phyloP scores from a whole-genome alignment of 805 yeast species.

The Lipomyces lipofer region DNA sequence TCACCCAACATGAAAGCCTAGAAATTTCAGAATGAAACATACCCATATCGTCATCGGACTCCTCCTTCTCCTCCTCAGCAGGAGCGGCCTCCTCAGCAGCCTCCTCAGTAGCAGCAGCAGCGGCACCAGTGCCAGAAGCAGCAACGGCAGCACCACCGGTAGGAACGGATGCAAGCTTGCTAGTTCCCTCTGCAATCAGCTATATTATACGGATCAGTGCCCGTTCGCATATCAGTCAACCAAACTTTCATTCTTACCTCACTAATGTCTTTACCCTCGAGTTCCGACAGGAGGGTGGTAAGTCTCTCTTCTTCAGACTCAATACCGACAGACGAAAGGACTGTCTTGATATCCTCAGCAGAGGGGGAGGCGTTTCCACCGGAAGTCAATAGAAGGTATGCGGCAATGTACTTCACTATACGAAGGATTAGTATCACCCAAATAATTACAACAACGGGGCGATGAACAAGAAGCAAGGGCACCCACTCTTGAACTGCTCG shows the following conservation, averaged over 20 bases:
- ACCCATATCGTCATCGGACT: conserved; percentile 81
- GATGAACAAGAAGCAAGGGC: not conserved
- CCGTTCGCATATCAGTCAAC: not conserved
- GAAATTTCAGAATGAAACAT: conserved; percentile 9
- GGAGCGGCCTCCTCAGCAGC: conserved; percentile 72
- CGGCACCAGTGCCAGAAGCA: conserved; percentile 69
- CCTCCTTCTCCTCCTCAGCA: conserved; percentile 63
- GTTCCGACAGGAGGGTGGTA: conserved; percentile 73
- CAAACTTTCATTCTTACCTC: conserved; percentile 44
- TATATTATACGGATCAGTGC: conserved; percentile 2
- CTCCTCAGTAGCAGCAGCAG: conserved; percentile 68
- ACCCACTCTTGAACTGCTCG: too few species aligned
- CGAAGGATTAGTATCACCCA: not conserved
- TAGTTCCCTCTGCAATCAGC: conserved; percentile 90
- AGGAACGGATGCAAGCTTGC: conserved; percentile 97
- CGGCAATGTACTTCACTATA: conserved; percentile 96
- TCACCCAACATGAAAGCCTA: not conserved
- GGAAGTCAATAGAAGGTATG: conserved; percentile 96
- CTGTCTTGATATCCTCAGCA: conserved; percentile 83
- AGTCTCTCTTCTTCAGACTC: conserved; percentile 91
- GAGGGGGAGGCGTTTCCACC: conserved; percentile 96
- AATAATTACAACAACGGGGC: not conserved
- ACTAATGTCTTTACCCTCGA: conserved; percentile 89
- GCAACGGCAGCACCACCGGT: conserved; percentile 96
- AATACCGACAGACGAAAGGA: conserved; percentile 92